Base-by-base conservation (phyloP, 129 eudicot genomes). In the Flaveria robusta region DNA sequence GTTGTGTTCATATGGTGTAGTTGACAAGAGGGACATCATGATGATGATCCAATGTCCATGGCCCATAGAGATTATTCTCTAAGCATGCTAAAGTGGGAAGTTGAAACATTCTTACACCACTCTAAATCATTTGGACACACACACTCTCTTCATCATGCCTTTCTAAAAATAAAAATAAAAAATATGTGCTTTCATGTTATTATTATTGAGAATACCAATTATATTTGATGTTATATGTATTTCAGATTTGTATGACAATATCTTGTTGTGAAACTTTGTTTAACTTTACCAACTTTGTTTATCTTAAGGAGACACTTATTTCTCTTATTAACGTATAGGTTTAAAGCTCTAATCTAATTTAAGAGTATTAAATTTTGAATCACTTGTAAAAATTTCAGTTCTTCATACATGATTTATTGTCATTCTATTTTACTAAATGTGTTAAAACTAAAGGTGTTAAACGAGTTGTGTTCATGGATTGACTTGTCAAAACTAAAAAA, bases 41-140 rank as follows among this genome's bases (percentile, higher is more conserved):
- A 80, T 80, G 79, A 58, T 68, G 69, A 80, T 74, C 49, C 80
- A 80, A 74, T 74, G 79, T 56, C 50, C 65, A 80, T 74, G 84
- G 84, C 79, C 80, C 84, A 74, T 80, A 16, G 68, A 67, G 84
- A 80, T 74, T 80, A 67, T 80, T 80, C 79, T 29, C 70, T 39
- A 74, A 80, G 84, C 84, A 80, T 80, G 84, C 84, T 77, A 66
- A 80, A 74, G 79, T 74, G 69, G 74, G 70, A 75, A 41, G 50
- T 75, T 66, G 74, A 80, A 31, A 75, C 47, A 74, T 80, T 66
- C 56, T 80, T 74, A n/a, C 22, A 42, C 15, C 37, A 65, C 14
- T 42, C 37, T 9, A 60, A 64, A 14, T 64, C 56, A 39, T 59
- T 51, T 52, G 73, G 67, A 29, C 66, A 46, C 51, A 46, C 16